phyloP scores from a whole-genome alignment of 305 asterid species.

The Solanum hybrid region DNA sequence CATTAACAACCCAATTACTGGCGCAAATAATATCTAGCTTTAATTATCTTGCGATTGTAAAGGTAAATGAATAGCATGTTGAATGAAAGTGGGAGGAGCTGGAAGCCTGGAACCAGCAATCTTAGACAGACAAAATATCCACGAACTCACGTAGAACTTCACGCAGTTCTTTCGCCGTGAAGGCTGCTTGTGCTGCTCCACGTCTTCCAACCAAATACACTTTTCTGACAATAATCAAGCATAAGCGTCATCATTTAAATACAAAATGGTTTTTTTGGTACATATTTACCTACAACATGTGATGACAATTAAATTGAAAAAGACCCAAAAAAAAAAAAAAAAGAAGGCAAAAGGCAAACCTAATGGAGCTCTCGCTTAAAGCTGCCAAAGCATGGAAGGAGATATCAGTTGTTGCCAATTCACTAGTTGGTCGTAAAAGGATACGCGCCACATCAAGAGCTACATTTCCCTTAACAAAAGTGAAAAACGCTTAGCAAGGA shows the following conservation, averaged over 20 bases:
- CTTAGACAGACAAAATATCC: neutral
- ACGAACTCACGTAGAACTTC: slow-evolving; percentile 59
- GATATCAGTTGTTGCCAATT: slow-evolving; percentile 80
- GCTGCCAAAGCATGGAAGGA: slow-evolving; percentile 75
- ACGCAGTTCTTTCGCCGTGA: slow-evolving; percentile 89
- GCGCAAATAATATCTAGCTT: neutral
- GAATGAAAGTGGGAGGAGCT: neutral
- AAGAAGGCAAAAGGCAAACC: slow-evolving; percentile 29
- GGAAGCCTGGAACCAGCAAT: neutral
- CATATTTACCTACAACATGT: neutral
- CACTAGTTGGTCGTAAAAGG: slow-evolving; percentile 71
- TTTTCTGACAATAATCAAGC: slow-evolving; percentile 39
- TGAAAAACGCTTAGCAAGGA: neutral
- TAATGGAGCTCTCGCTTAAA: slow-evolving; percentile 60
- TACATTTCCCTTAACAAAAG: slow-evolving; percentile 58
- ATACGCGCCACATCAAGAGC: slow-evolving; percentile 92
- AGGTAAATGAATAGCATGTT: neutral
- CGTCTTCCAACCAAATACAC: slow-evolving; percentile 94
- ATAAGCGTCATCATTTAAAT: neutral
- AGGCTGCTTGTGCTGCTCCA: slow-evolving; percentile 94
- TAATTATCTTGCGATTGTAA: neutral
- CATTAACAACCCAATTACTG: neutral
- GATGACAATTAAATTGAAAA: neutral
- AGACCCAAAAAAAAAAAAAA: neutral
- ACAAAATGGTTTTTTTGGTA: neutral